phyloP scores from a whole-genome alignment of 2,329 filamentous ascomycete genomes.

The Geosmithia putterillii region DNA sequence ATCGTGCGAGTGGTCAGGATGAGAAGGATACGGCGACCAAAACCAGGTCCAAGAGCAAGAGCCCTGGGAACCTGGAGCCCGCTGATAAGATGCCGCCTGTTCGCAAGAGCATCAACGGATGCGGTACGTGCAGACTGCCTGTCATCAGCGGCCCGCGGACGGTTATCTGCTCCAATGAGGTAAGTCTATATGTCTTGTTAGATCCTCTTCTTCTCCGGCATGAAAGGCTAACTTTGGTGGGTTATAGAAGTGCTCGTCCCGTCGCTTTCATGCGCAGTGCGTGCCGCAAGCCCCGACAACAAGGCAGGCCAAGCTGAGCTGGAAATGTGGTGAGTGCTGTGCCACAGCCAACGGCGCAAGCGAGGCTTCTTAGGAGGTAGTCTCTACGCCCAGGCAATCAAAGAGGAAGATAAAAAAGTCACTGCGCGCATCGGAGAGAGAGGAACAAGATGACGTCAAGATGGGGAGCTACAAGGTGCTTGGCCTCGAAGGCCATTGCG shows the following conservation, averaged over 20 bases:
- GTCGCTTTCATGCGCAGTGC: not conserved
- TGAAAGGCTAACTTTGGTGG: not conserved
- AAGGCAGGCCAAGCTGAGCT: not conserved
- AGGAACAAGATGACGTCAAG: not conserved
- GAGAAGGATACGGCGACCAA: slow-evolving; percentile 1
- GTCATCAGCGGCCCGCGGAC: not conserved
- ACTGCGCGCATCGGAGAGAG: no score
- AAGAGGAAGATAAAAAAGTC: no score
- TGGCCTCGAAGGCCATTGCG: no score
- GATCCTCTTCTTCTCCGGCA: not conserved
- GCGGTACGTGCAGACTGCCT: not conserved
- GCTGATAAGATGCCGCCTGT: not conserved
- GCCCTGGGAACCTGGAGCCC: not conserved
- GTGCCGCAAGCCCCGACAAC: not conserved
- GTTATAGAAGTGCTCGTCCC: not conserved
- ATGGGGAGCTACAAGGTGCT: no score
- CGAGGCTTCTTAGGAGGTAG: not conserved
- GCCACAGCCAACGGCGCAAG: not conserved
- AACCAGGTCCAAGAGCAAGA: not conserved
- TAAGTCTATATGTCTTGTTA: not conserved
- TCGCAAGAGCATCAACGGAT: not conserved
- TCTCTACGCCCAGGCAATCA: not conserved
- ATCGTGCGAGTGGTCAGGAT: no score
- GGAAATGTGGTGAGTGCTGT: not conserved
- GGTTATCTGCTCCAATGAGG: not conserved